Conservation (phyloP, 352 stramenopile species). For the Phytophthora pistaciae region DNA sequence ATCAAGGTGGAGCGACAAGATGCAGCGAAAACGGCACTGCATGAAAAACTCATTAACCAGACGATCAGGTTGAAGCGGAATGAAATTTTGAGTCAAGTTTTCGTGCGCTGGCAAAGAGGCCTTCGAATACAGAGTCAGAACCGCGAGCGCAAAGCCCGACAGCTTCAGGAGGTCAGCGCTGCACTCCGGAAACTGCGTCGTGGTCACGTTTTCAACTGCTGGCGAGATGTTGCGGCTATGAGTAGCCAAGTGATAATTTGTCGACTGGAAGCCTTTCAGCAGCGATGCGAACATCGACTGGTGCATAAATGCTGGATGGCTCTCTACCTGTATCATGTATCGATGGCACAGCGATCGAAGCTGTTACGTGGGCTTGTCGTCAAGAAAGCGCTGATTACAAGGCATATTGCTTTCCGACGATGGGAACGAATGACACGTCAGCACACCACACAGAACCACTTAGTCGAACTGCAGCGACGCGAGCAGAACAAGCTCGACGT, state of each 20-base stretch:
- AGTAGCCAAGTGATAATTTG: constrained; percentile 45
- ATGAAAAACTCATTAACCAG: constrained; percentile 72
- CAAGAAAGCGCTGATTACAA: constrained; percentile 5
- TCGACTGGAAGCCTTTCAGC: constrained; percentile 59
- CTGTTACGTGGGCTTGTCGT: constrained; percentile 20
- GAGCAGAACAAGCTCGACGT: constrained; percentile 16
- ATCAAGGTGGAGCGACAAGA: constrained; percentile 22
- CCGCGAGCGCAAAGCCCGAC: constrained; percentile 38
- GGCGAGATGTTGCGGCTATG: constrained; percentile 37
- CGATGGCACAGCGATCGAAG: constrained; percentile 4
- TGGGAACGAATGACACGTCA: constrained; percentile 23
- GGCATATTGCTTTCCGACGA: constrained; percentile 19
- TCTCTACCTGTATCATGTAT: constrained; percentile 7
- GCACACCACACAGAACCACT: background rate
- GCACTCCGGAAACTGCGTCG: constrained; percentile 41
- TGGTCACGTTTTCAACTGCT: constrained; percentile 47
- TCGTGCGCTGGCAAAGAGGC: constrained; percentile 64
- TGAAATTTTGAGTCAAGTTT: constrained; percentile 47
- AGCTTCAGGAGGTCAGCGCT: constrained; percentile 27
- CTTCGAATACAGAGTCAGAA: constrained; percentile 61
- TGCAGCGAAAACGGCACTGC: constrained; percentile 41
- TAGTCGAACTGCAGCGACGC: constrained; percentile 11
- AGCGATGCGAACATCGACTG: constrained; percentile 27
- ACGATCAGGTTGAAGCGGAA: constrained; percentile 51
- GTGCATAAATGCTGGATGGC: constrained; percentile 34